These are phyloP conservation scores for Populus trichocarpa DNA, from an alignment of 441 rosid genomes.

Conservation along the genomic window DNA sequence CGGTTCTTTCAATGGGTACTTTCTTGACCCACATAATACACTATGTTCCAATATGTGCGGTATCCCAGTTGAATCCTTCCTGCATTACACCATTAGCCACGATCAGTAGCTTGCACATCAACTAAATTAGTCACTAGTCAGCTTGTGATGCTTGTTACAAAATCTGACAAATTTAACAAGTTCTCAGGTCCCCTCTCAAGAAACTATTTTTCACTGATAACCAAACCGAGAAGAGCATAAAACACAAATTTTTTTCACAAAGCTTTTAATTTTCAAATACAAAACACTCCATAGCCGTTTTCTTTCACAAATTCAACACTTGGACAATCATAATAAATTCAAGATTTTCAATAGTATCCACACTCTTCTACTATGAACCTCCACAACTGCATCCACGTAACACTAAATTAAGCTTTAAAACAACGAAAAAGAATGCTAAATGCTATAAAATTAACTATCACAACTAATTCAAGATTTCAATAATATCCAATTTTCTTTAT, in stretches of 20 bases:
- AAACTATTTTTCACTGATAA: not conserved
- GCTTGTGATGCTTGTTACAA: not conserved
- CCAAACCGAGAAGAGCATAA: not conserved
- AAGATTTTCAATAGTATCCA: not conserved
- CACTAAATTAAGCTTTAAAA: not conserved
- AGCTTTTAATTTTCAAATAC: not conserved
- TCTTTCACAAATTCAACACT: not conserved
- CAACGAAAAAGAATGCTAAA: not conserved
- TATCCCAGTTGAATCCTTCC: slow-evolving; percentile 92
- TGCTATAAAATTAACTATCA: not conserved
- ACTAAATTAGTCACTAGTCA: not conserved
- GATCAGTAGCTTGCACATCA: not conserved
- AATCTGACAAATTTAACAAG: not conserved
- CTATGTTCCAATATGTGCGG: slow-evolving; percentile 98
- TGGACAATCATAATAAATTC: too few species aligned
- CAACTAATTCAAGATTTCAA: not conserved
- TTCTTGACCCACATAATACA: slow-evolving; percentile 90
- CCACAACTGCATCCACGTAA: not conserved
- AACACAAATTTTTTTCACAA: not conserved
- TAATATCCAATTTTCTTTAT: not conserved
- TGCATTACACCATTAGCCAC: slow-evolving; percentile 44
- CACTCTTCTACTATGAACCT: not conserved
- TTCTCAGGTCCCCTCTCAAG: not conserved
- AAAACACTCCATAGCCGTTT: not conserved
- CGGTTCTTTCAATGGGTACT: slow-evolving; percentile 95